A percentile compares a stretch with the other conserved stretches of the same genome.
These are phyloP conservation scores for Oemleria cerasiformis DNA, from an alignment of 306 rosid genomes.

Conservation along the genomic window DNA sequence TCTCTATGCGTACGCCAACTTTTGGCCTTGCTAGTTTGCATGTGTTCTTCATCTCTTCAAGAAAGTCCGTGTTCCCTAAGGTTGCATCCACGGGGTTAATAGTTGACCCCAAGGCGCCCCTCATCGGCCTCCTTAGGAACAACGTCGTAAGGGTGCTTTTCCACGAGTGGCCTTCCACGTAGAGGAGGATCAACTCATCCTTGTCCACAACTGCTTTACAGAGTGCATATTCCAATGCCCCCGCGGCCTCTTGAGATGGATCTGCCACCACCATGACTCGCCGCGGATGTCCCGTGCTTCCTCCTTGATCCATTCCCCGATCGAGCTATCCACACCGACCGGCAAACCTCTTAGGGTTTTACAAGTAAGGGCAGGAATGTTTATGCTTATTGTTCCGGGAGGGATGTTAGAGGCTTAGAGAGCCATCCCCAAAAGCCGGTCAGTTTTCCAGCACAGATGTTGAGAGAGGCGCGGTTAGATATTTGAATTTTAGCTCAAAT, in stretches of 20 bases:
- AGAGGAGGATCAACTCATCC: constrained; percentile 73
- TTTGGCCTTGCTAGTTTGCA: constrained; percentile 52
- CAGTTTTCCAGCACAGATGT: constrained; percentile 26
- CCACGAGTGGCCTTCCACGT: constrained; percentile 57
- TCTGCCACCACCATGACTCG: constrained; percentile 76
- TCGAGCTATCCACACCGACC: background rate
- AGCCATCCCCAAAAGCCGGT: constrained; percentile 45
- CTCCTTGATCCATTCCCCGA: constrained; percentile 37
- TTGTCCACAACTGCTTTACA: constrained; percentile 52
- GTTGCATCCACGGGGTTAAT: constrained; percentile 28
- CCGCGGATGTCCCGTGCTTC: constrained; percentile 6
- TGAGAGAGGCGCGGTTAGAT: background rate
- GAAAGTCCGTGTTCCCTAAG: constrained; percentile 45
- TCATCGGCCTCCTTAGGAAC: constrained; percentile 54
- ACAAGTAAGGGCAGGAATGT: constrained; percentile 13
- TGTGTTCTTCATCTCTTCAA: constrained; percentile 60
- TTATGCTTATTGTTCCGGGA: constrained; percentile 30
- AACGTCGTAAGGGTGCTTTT: constrained; percentile 41
- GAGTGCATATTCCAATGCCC: constrained; percentile 67
- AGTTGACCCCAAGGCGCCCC: constrained; percentile 11
- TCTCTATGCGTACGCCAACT: constrained; percentile 31
- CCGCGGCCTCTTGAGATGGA: constrained; percentile 66
- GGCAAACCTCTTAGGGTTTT: constrained; percentile 7
- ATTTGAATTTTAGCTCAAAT: background rate
- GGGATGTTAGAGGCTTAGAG: constrained; percentile 2